phyloP scores from a whole-genome alignment of 169 alveolate species.

The Cryptosporidium xiaoi region DNA sequence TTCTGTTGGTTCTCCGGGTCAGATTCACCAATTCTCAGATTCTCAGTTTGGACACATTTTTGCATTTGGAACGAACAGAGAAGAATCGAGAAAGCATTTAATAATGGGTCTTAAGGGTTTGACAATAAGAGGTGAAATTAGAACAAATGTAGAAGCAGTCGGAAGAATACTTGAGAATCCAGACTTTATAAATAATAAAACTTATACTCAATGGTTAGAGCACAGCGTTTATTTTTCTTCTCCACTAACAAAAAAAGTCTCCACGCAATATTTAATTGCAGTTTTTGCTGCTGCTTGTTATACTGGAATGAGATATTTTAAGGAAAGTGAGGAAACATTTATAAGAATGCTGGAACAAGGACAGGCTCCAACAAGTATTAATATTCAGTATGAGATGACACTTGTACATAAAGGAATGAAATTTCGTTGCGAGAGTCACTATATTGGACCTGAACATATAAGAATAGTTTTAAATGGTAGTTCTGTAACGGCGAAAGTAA shows the following conservation, averaged over 20 bases:
- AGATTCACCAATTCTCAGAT: slow-evolving; percentile 88
- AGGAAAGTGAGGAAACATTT: slow-evolving; percentile 66
- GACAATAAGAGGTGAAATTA: slow-evolving; percentile 83
- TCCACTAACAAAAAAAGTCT: slow-evolving; percentile 44
- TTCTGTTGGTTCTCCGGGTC: slow-evolving; percentile 84
- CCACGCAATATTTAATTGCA: slow-evolving; percentile 70
- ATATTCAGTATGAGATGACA: slow-evolving; percentile 63
- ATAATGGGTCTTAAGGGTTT: slow-evolving; percentile 82
- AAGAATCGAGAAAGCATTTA: slow-evolving; percentile 81
- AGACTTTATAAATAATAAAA: slow-evolving; percentile 77
- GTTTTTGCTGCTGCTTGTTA: slow-evolving; percentile 78
- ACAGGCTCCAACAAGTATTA: slow-evolving; percentile 75
- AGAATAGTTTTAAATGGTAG: slow-evolving; percentile 73
- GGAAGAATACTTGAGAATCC: slow-evolving; percentile 81
- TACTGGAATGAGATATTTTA: slow-evolving; percentile 69
- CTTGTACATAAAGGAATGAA: slow-evolving; percentile 73
- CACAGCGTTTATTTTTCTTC: slow-evolving; percentile 71
- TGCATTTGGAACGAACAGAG: slow-evolving; percentile 84
- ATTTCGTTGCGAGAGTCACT: slow-evolving; percentile 74
- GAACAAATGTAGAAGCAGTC: slow-evolving; percentile 82
- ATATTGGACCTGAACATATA: slow-evolving; percentile 74
- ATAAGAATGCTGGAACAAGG: slow-evolving; percentile 77
- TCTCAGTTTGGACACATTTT: slow-evolving; percentile 91
- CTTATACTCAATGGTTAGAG: slow-evolving; percentile 79
- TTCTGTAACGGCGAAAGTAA: slow-evolving; percentile 70